phyloP scores from a whole-genome alignment of 768 basidiomycete genomes.

The Suillus discolor region DNA sequence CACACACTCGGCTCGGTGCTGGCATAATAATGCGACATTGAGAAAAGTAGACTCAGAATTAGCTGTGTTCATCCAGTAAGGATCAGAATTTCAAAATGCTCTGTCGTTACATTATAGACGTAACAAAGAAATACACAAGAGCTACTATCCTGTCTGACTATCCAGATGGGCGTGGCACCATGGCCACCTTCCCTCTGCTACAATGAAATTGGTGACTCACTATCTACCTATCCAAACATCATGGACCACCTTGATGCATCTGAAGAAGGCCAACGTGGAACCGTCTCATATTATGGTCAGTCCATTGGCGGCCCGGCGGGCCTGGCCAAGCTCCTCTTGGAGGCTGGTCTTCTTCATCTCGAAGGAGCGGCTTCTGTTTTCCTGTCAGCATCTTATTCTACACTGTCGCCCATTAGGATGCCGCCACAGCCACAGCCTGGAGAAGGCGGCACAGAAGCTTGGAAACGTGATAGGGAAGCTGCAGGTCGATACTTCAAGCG shows the following conservation, averaged over 20 bases:
- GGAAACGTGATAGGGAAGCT: constrained; percentile 73
- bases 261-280: constrained; percentile 50
- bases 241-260: constrained; percentile 33
- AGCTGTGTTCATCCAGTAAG: no score
- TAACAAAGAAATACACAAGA: no score
- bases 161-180: constrained; percentile 81
- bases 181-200: constrained; percentile 71
- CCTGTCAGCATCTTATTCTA: constrained; percentile 73
- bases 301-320: constrained; percentile 68
- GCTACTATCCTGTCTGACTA: constrained; percentile 8
- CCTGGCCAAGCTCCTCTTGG: constrained; percentile 74
- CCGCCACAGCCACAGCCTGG: constrained; percentile 52
- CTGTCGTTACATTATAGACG: no score
- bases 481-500: constrained; percentile 75
- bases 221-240: constrained; percentile 65
- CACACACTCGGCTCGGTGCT: no score
- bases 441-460: constrained; percentile 67
- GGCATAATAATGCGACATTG: no score
- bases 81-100: no score
- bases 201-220: constrained; percentile 74
- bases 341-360: constrained; percentile 79
- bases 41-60: no score
- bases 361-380: constrained; percentile 77
- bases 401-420: constrained; percentile 76
- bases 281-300: constrained; percentile 60